Percentiles rank a stretch among this genome's conserved stretches.
phyloP scores from a whole-genome alignment of 805 yeast species.

The Metschnikowia chrysomelidarum region DNA sequence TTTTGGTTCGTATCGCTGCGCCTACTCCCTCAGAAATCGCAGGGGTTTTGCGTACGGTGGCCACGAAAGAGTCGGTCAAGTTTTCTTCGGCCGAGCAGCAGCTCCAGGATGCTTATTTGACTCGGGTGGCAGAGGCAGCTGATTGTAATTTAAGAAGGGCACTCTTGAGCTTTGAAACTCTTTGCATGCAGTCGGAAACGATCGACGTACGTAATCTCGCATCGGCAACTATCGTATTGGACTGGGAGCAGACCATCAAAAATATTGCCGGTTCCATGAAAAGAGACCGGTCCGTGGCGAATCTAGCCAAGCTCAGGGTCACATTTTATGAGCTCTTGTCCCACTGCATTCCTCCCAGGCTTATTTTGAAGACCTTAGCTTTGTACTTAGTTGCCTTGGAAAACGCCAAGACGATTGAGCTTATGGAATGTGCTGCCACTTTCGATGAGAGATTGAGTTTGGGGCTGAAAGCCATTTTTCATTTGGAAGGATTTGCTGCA shows the following conservation, averaged over 20 bases:
- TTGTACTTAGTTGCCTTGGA: constrained; percentile 42
- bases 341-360: constrained; percentile 89
- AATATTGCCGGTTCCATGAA: constrained; percentile 60
- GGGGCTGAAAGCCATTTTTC: constrained; percentile 89
- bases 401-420: constrained; percentile 34
- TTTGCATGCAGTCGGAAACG: constrained; percentile 64
- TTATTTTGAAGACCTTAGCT: constrained; percentile 61
- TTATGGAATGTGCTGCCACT: constrained; percentile 59
- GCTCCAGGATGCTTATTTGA: constrained; percentile 36
- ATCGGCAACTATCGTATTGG: constrained; percentile 59
- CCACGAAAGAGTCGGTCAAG: constrained; percentile 51
- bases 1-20: constrained; percentile 82
- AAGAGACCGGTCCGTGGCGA: constrained; percentile 62
- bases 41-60: constrained; percentile 52
- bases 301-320: constrained; percentile 59
- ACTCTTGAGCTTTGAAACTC: constrained; percentile 76
- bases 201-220: constrained; percentile 30
- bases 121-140: constrained; percentile 51
- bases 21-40: constrained; percentile 65
- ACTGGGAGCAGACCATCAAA: constrained; percentile 84
- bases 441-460: constrained; percentile 84
- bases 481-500: constrained; percentile 91
- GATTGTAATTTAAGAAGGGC: constrained; percentile 78
- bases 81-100: constrained; percentile 40
- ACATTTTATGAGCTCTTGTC: constrained; percentile 79